These are phyloP conservation scores for Boletus tomentosulus DNA, from an alignment of 768 basidiomycete species.

Conservation along the genomic window DNA sequence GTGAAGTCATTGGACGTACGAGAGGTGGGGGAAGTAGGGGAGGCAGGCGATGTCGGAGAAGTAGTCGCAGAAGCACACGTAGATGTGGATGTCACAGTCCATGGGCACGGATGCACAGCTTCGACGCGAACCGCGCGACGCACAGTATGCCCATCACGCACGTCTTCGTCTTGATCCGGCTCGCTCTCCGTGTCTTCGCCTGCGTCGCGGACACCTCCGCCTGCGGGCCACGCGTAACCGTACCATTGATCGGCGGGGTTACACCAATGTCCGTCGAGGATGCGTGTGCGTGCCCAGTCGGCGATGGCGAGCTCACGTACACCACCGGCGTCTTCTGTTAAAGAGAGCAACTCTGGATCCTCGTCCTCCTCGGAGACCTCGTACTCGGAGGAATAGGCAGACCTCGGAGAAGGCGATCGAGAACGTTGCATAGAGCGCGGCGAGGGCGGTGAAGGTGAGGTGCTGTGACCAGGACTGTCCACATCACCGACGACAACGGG, in stretches of 20 bases:
- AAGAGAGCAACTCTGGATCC: conserved; percentile 39
- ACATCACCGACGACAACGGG: conserved; percentile 4
- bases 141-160: conserved; percentile 13
- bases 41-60: conserved; percentile 21
- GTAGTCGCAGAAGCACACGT: conserved; percentile 4
- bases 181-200: conserved; percentile 28
- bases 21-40: conserved; percentile 20
- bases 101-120: conserved; percentile 56
- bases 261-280: conserved; percentile 74
- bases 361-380: conserved; percentile 41
- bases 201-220: conserved; percentile 28
- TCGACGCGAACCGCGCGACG: conserved; percentile 21
- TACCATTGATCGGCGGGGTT: conserved; percentile 73
- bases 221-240: conserved; percentile 38
- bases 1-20: conserved; percentile 7
- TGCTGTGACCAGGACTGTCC: conserved; percentile 20
- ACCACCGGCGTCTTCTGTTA: conserved; percentile 45
- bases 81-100: conserved; percentile 37
- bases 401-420: conserved; percentile 29
- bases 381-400: conserved; percentile 30
- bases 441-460: conserved; percentile 26
- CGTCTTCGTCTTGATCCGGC: conserved; percentile 22
- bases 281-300: conserved; percentile 68
- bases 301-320: conserved; percentile 55
- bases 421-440: conserved; percentile 26